These are phyloP conservation scores for Arachis stenosperma DNA, from an alignment of 306 rosid genomes.

Conservation along the genomic window DNA sequence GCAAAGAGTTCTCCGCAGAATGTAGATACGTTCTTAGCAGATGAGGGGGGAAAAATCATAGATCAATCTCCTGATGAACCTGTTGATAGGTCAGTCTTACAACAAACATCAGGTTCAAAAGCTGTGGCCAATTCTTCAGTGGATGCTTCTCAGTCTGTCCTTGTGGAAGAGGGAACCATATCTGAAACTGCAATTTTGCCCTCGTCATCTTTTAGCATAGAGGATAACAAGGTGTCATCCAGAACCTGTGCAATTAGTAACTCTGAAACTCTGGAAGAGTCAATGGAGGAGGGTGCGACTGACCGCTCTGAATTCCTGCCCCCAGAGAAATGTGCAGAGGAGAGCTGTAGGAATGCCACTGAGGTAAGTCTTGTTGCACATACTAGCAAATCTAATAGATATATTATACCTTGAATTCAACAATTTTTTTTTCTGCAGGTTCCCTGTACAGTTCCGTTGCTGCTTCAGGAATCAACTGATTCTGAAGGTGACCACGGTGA, in stretches of 20 bases:
- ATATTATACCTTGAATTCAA: slow-evolving; percentile 11
- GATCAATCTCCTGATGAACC: slow-evolving; percentile 12
- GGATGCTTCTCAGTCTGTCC: slow-evolving; percentile 32
- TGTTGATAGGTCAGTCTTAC: not conserved
- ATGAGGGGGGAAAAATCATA: not conserved
- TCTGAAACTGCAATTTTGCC: slow-evolving; percentile 26
- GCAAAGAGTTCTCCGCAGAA: not conserved
- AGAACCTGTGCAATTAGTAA: not conserved
- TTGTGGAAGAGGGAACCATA: not conserved
- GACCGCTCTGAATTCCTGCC: slow-evolving; percentile 21
- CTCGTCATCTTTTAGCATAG: slow-evolving; percentile 27
- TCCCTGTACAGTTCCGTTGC: slow-evolving; percentile 18
- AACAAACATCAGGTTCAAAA: slow-evolving; percentile 11
- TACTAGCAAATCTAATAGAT: not conserved
- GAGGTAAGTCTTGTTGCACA: slow-evolving; percentile 27
- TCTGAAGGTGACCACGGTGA: slow-evolving; percentile 29
- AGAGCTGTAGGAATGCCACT: slow-evolving; percentile 27
- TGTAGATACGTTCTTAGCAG: not conserved
- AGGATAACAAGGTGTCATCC: slow-evolving; percentile 26
- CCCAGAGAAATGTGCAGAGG: slow-evolving; percentile 8
- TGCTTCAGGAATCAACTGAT: slow-evolving; percentile 23
- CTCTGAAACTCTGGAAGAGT: slow-evolving; percentile 35
- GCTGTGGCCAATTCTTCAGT: slow-evolving; percentile 11
- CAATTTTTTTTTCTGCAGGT: slow-evolving; percentile 35
- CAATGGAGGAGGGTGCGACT: slow-evolving; percentile 30